Evolutionary conservation across 345 rosid genomes (phyloP).

Genomic region (Fremontodendron californicum): DNA sequence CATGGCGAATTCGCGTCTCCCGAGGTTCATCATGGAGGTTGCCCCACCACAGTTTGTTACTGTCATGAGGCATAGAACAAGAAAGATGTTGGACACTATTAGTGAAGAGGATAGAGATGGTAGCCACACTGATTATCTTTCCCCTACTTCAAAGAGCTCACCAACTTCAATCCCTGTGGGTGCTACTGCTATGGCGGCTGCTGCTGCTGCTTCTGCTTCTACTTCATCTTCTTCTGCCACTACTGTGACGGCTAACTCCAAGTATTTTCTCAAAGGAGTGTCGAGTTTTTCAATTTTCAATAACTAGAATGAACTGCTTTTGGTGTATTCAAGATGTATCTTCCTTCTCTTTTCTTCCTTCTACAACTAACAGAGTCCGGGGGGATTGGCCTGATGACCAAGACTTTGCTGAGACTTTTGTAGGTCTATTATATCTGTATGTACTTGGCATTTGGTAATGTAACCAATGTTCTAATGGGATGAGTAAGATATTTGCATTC

Average conservation of each 20-base stretch:
- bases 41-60: no score
- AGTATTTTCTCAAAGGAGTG: constrained; percentile 33
- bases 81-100: no score
- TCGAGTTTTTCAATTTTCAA: constrained; percentile 28
- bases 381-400: not conserved
- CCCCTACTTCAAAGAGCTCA: no score
- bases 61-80: no score
- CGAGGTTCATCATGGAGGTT: constrained; percentile 62
- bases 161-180: no score
- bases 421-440: not conserved
- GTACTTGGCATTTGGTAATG: no score
- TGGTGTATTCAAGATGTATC: not conserved
- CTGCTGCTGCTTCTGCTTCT: not conserved
- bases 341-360: not conserved
- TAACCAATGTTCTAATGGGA: no score
- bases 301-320: constrained; percentile 17
- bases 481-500: no score
- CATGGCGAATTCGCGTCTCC: constrained; percentile 62
- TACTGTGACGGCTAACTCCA: constrained; percentile 14
- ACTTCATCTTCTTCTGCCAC: constrained; percentile 7
- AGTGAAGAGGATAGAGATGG: no score
- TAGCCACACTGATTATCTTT: no score
- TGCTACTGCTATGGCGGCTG: not conserved
- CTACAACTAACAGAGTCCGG: not conserved
- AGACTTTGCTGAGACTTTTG: not conserved